phyloP scores from a whole-genome alignment of 768 basidiomycete genomes.

The Trametes cinnabarina region DNA sequence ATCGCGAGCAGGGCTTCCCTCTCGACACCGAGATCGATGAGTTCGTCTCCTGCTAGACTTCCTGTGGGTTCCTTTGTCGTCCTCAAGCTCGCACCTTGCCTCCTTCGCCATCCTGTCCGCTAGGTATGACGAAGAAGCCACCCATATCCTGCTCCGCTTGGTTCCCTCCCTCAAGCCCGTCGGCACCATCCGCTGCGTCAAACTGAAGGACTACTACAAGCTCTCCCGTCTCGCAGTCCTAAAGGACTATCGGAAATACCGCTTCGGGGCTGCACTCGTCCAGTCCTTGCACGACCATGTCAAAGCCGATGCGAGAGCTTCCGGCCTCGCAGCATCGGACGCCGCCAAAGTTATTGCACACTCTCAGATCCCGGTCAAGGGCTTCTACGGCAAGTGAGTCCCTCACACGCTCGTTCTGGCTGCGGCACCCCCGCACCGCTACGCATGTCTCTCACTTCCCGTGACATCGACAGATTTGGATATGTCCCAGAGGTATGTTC shows the following conservation, averaged over 20 bases:
- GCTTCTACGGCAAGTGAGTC: conserved; percentile 76
- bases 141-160: conserved; percentile 72
- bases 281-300: conserved; percentile 60
- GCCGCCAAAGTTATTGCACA: conserved; percentile 51
- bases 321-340: conserved; percentile 25
- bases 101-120: conserved; percentile 9
- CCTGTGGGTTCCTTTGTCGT: background rate
- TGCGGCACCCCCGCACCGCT: conserved; percentile 11
- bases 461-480: conserved; percentile 53
- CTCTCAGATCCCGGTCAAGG: conserved; percentile 69
- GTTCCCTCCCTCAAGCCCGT: conserved; percentile 57
- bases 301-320: conserved; percentile 39
- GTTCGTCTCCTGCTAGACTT: conserved; percentile 39
- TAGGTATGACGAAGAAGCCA: conserved; percentile 62
- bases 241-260: conserved; percentile 58
- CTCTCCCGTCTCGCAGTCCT: conserved; percentile 70
- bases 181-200: conserved; percentile 64
- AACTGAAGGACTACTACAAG: conserved; percentile 56
- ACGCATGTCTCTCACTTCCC: conserved; percentile 21
- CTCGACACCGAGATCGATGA: conserved; percentile 74
- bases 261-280: conserved; percentile 68
- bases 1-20: conserved; percentile 67
- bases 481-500: conserved; percentile 61
- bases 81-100: conserved; percentile 8
- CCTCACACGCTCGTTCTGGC: conserved; percentile 5